Base-by-base conservation (phyloP, 139 green algal genomes). In the Chlorella ohadii region DNA sequence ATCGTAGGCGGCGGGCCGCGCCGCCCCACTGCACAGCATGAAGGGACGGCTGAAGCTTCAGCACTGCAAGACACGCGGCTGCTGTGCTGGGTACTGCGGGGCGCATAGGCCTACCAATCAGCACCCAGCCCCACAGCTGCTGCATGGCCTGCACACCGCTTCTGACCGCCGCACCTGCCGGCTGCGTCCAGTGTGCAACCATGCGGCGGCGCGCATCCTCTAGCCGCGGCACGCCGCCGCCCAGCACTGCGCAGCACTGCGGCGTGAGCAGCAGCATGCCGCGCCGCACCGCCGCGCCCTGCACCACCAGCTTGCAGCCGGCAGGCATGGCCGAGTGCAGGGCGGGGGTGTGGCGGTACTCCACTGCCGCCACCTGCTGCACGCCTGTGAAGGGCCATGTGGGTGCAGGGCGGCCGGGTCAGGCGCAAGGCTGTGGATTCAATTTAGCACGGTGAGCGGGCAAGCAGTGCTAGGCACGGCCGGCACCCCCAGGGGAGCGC, bases 231-330 rank as follows among this genome's bases (percentile, higher is more conserved):
- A 95, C 92, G 79, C 87, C 55, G 3, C 93, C 92, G 0, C 93
- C 93, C 36, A 95, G 85, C 34, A 95, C 78, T 12, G 38, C 77
- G 3, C 88, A 84, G 68, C 94, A 95, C 31, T 93, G 82, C 1
- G 91, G 90, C 22, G 83, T 87, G 66, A 97, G 88, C 70, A 96
- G 81, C 85, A 97, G 76, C 70, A 93, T 83, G 41, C 94, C 94
- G 2, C 89, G 72, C 19, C 85, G 83, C 28, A 95, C 72, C 3
- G 34, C 55, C 5, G 87, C 84, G 61, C 91, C 87, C 34, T 87
- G 82, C 27, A 96, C 38, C 9, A 93, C 68, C 57, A 96, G 77
- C 91, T 96, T 89, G 41, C 27, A 72, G 70, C 86, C 83, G 23
- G 51, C 86, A 56, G 36, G 82, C 78, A 83, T 87, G 84, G 41